Evolutionary conservation across 2,329 filamentous ascomycete genomes (phyloP).

Genomic region (Stemphylium beticola): DNA sequence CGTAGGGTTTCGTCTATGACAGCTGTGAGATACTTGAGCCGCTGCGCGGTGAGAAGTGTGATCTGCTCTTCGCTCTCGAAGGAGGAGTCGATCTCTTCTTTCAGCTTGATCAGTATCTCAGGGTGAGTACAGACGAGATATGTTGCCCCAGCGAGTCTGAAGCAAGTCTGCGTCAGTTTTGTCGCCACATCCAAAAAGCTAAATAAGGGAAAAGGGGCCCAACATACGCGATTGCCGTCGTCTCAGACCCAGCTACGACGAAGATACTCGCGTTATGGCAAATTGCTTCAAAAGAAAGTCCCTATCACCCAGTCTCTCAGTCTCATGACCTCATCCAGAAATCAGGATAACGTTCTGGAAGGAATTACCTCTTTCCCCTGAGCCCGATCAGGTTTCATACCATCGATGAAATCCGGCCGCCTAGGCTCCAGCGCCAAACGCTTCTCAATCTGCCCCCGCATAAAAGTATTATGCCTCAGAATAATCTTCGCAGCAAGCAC

Average conservation of each 20-base stretch:
- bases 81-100: constrained; percentile 21
- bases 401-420: constrained; percentile 24
- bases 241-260: constrained; percentile 30
- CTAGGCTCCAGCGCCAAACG: constrained; percentile 21
- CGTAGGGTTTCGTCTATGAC: constrained; percentile 43
- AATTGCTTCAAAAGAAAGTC: constrained; percentile 22
- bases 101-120: constrained; percentile 18
- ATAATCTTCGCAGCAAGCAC: constrained; percentile 3
- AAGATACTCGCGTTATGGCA: constrained; percentile 19
- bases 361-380: not conserved
- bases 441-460: not conserved
- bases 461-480: not conserved
- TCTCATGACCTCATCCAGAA: not conserved
- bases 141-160: constrained; percentile 15
- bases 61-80: constrained; percentile 36
- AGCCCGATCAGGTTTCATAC: constrained; percentile 19
- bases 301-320: not conserved
- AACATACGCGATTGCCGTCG: constrained; percentile 17
- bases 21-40: constrained; percentile 28
- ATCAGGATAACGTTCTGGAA: not conserved
- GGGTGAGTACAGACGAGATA: constrained; percentile 23
- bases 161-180: no score
- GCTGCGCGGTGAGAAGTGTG: constrained; percentile 24
- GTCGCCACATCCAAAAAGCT: no score
- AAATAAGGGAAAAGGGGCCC: no score